phyloP scores from a whole-genome alignment of 768 basidiomycete species.

The Coprinellus micaceus region DNA sequence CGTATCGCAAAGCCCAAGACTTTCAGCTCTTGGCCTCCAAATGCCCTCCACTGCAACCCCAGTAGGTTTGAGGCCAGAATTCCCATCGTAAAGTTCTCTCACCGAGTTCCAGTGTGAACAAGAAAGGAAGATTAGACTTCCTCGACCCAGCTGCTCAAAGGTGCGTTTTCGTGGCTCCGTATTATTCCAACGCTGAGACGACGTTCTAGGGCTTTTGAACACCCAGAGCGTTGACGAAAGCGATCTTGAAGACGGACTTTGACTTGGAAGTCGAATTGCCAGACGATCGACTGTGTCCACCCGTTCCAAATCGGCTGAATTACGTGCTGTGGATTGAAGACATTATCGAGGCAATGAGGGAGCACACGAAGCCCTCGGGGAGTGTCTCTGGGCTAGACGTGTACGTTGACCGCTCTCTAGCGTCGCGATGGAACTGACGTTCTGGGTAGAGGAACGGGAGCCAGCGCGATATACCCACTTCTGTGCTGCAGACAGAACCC shows the following conservation, averaged over 20 bases:
- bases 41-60: conserved; percentile 52
- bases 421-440: neutral
- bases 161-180: too few species aligned
- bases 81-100: too few species aligned
- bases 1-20: conserved; percentile 42
- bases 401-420: conserved; percentile 38
- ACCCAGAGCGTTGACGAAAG: conserved; percentile 70
- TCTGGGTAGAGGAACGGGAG: conserved; percentile 74
- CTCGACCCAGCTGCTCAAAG: neutral
- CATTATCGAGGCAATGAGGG: conserved; percentile 34
- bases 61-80: too few species aligned
- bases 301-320: conserved; percentile 66
- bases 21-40: conserved; percentile 54
- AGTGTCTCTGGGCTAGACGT: conserved; percentile 62
- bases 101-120: conserved; percentile 19
- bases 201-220: conserved; percentile 9
- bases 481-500: conserved; percentile 55
- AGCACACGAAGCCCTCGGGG: conserved; percentile 19
- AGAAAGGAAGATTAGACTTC: neutral
- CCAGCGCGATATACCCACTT: conserved; percentile 86
- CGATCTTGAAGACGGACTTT: conserved; percentile 75
- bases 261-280: conserved; percentile 58
- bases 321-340: conserved; percentile 87
- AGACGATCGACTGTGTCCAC: conserved; percentile 77
- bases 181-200: neutral